Base-by-base conservation (phyloP, 2,329 filamentous ascomycete species). In the Pseudogymnoascus verrucosus region DNA sequence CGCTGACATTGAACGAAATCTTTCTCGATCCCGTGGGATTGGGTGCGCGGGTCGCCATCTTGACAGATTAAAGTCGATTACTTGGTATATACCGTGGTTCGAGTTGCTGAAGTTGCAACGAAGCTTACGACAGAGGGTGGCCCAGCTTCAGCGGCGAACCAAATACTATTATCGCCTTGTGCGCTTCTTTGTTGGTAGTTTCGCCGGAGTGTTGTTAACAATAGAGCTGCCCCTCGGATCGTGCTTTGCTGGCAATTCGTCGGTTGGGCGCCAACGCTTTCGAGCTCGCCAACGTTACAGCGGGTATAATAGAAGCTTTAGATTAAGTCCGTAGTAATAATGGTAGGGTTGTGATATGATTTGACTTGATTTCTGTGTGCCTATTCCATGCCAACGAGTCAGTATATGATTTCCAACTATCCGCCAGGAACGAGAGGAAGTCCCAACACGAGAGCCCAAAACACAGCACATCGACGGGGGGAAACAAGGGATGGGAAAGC, bases 1-100 rank as follows among this genome's bases (percentile, higher is more conserved):
- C 95, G 74, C 93, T 97, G 67, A 99, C 95, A 75, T 99, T 99
- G 87, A 99, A 99, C 64, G 93, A 98, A 76, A 99, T 99, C 85
- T 98, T 99, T 76, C 95, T 85, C 71, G 87, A 88, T 71, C 84
- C 84, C 72, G 82, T 78, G 23, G 71, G 70, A 67, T 74, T 74
- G 31, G 78, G 76, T 81, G 85, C 71, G 80, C 83, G 68, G 82
- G 76, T 23, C 65, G 82, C 73, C 68, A 72, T 73, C 42, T 60
- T 70, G 64, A 63, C 7, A 11, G n/a, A 54, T 54, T 31, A 8
- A 16, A 4, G 23, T 4, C n/a, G 8, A n/a, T 31, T 31, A 54
- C 26, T 16, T 54, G n/a, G 47, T 19, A 54, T 54, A 31, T 54
- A 31, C 4, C n/a, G 26, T 54, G 26, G 47, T 31, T 31, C 7